Conservation (phyloP, 2,329 filamentous ascomycete species). For the Cercospora zeina region DNA sequence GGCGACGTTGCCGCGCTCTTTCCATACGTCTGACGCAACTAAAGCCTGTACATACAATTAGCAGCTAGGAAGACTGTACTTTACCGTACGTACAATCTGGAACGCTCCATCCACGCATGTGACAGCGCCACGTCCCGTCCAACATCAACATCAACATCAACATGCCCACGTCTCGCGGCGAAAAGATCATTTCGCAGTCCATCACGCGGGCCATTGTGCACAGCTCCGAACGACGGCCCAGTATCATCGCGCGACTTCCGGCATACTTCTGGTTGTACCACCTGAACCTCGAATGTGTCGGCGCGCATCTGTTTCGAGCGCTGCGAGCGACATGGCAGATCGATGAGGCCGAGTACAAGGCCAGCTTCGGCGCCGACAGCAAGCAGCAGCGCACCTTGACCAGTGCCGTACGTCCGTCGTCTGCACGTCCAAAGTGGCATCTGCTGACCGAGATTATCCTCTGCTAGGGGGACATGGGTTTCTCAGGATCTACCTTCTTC, state of each 20-base stretch:
- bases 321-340: conserved; percentile 57
- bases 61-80: too few relatives aligned
- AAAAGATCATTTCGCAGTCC: conserved; percentile 29
- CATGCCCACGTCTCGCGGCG: conserved; percentile 25
- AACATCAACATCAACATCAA: background rate
- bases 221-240: conserved; percentile 18
- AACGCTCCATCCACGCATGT: too few relatives aligned
- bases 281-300: conserved; percentile 42
- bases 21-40: too few relatives aligned
- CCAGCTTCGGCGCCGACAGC: conserved; percentile 52
- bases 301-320: conserved; percentile 52
- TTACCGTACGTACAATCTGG: too few relatives aligned
- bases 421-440: background rate
- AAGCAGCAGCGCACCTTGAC: conserved; percentile 37
- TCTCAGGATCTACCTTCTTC: conserved; percentile 76
- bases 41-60: too few relatives aligned
- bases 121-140: background rate
- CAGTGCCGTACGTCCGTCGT: background rate
- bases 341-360: conserved; percentile 55
- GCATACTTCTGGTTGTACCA: conserved; percentile 32
- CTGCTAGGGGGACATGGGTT: conserved; percentile 60
- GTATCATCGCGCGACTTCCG: conserved; percentile 19
- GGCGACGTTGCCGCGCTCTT: too few relatives aligned
- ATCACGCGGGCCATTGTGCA: conserved; percentile 28
- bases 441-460: background rate